Evolutionary conservation across 306 rosid genomes (phyloP), one percentile per base, ranked within the genome.

Genomic region (Ormosia emarginata): DNA sequence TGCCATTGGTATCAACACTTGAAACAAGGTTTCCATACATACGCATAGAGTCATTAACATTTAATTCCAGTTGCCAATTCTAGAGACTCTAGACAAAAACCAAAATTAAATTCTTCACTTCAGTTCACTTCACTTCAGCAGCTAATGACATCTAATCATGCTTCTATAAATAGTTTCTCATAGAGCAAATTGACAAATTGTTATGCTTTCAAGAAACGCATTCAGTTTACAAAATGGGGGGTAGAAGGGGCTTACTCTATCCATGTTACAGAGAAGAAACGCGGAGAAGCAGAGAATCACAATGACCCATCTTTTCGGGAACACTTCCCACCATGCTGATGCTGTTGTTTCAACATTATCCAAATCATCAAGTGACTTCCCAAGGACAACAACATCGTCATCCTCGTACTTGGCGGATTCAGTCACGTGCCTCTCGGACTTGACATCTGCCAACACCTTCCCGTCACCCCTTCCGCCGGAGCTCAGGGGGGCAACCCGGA

Each of bases 241-340:
- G 17, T 11, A 44, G 52, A 52, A 13, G 12, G 13, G 49, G 32
- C 81, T 86, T 86, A 93, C 99, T 85, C 99, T 93, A 40, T 96
- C 99, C 99, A 96, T 96, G 46, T 96, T 96, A 88, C 99, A 96
- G 0, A 96, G 97, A 81, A 96, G 94, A 73, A 96, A 96, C 24
- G 99, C 96, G 0, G 99, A 81, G 74, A 96, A 96, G 76, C 99
- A 96, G 49, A 96, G 91, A 81, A 92, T 47, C 53, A 96, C 99
- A 40, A 96, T 96, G 64, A 96, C 86, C 99, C 99, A 96, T 86
- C 99, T 79, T 73, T 93, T 96, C 0, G 98, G 99, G 53, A 96
- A 88, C 67, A 78, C 86, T 70, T 89, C 85, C 95, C 92, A 90
- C 98, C 97, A 95, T 0, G 90, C 84, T 7, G 8, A 79, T 34